These are phyloP conservation scores for Biancaea sappan DNA, from an alignment of 306 rosid genomes.

Conservation along the genomic window DNA sequence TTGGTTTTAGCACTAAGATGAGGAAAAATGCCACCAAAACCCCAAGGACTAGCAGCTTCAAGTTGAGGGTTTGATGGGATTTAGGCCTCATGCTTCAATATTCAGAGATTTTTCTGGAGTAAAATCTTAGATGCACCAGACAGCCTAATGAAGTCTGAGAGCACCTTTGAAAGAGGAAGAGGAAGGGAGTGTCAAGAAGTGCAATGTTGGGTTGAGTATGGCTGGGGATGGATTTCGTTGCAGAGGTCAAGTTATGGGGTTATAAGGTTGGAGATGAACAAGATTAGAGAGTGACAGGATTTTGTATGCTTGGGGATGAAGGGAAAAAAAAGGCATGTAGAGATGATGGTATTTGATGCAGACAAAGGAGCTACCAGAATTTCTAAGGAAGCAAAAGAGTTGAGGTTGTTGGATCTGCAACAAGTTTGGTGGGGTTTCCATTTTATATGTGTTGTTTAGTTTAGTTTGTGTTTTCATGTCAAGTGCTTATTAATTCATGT, in stretches of 20 bases:
- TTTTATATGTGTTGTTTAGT: background rate
- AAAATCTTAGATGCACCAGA: background rate
- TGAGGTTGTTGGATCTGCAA: slow-evolving; percentile 50
- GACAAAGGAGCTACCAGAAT: slow-evolving; percentile 51
- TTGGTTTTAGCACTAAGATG: slow-evolving; percentile 61
- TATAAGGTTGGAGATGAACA: slow-evolving; percentile 11
- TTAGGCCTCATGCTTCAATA: slow-evolving; percentile 61
- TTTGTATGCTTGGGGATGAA: slow-evolving; percentile 56
- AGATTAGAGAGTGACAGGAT: background rate
- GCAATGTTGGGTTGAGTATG: background rate
- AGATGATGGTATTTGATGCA: slow-evolving; percentile 37
- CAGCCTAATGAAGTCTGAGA: no score
- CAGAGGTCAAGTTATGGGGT: slow-evolving; percentile 15
- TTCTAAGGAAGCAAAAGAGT: slow-evolving; percentile 52
- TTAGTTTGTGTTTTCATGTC: background rate
- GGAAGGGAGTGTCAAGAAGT: background rate
- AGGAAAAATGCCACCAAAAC: slow-evolving; percentile 48
- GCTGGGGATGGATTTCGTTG: slow-evolving; percentile 17
- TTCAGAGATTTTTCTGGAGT: background rate
- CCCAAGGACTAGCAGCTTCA: slow-evolving; percentile 56
- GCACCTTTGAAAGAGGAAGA: background rate
- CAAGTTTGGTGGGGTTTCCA: slow-evolving; percentile 45
- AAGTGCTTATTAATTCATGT: background rate
- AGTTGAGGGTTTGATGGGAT: slow-evolving; percentile 51
- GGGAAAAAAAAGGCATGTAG: slow-evolving; percentile 33